Conservation (phyloP, 2,329 filamentous ascomycete species). For the Calonectria honghensis region DNA sequence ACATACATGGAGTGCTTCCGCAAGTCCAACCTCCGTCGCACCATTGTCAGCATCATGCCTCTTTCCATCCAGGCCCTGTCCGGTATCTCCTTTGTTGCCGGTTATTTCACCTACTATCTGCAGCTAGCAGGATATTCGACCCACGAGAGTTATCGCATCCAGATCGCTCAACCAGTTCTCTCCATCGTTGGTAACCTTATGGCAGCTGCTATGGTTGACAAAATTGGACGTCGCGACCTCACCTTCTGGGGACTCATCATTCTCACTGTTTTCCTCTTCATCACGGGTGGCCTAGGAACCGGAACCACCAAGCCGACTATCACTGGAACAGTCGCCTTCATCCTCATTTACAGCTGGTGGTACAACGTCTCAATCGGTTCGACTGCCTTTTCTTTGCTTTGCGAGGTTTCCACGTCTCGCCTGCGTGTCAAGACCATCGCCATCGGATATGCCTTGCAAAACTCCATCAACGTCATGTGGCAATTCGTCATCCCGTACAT, state of each 20-base stretch:
- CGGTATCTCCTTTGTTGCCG: slow-evolving; percentile 39
- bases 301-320: slow-evolving; percentile 28
- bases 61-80: slow-evolving; percentile 34
- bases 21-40: slow-evolving; percentile 44
- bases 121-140: slow-evolving; percentile 26
- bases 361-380: slow-evolving; percentile 43
- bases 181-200: slow-evolving; percentile 28
- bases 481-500: slow-evolving; percentile 44
- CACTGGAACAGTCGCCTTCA: slow-evolving; percentile 33
- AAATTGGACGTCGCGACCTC: slow-evolving; percentile 37
- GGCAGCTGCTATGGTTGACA: slow-evolving; percentile 39
- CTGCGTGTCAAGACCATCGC: slow-evolving; percentile 46
- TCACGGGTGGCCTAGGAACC: slow-evolving; percentile 34
- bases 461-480: slow-evolving; percentile 45
- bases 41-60: slow-evolving; percentile 42
- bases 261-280: slow-evolving; percentile 39
- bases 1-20: slow-evolving; percentile 44
- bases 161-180: slow-evolving; percentile 7
- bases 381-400: slow-evolving; percentile 38
- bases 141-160: slow-evolving; percentile 1
- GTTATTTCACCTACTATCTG: slow-evolving; percentile 43
- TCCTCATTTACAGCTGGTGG: slow-evolving; percentile 43
- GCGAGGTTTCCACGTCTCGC: slow-evolving; percentile 42
- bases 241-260: slow-evolving; percentile 41
- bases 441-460: slow-evolving; percentile 41